These are phyloP conservation scores for Phytopythium oedochilum DNA, from an alignment of 352 stramenopile genomes.

Conservation along the genomic window DNA sequence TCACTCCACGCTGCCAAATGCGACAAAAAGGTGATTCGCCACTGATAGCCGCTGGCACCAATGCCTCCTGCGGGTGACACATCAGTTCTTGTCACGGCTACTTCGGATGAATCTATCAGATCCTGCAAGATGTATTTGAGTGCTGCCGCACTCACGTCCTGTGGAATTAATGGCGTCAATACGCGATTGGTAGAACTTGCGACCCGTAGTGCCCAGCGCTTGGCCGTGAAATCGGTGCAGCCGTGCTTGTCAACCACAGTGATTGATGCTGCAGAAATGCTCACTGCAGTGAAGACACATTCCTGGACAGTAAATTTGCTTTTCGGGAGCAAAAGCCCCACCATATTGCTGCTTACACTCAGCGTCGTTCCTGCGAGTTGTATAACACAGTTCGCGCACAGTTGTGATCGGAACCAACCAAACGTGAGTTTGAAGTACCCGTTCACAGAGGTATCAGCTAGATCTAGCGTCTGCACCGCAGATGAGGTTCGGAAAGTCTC, in stretches of 20 bases:
- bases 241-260: slow-evolving; percentile 56
- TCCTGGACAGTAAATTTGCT: slow-evolving; percentile 67
- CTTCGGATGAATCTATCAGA: slow-evolving; percentile 27
- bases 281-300: slow-evolving; percentile 60
- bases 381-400: slow-evolving; percentile 60
- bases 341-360: slow-evolving; percentile 54
- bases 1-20: slow-evolving; percentile 75
- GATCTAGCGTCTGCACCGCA: slow-evolving; percentile 75
- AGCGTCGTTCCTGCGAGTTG: slow-evolving; percentile 40
- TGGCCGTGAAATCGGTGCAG: slow-evolving; percentile 38
- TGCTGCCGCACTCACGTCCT: slow-evolving; percentile 46
- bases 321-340: slow-evolving; percentile 41
- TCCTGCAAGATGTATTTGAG: slow-evolving; percentile 70
- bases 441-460: slow-evolving; percentile 12
- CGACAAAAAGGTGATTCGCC: slow-evolving; percentile 91
- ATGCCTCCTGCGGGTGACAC: slow-evolving; percentile 11
- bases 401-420: slow-evolving; percentile 40
- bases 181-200: slow-evolving; percentile 11
- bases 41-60: slow-evolving; percentile 59
- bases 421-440: slow-evolving; percentile 76
- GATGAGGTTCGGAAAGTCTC: slow-evolving; percentile 86
- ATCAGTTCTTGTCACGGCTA: slow-evolving; percentile 34
- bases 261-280: slow-evolving; percentile 34
- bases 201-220: slow-evolving; percentile 39
- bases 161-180: slow-evolving; percentile 58